phyloP scores from a whole-genome alignment of 148 eudicot species.

The Drosera capensis region DNA sequence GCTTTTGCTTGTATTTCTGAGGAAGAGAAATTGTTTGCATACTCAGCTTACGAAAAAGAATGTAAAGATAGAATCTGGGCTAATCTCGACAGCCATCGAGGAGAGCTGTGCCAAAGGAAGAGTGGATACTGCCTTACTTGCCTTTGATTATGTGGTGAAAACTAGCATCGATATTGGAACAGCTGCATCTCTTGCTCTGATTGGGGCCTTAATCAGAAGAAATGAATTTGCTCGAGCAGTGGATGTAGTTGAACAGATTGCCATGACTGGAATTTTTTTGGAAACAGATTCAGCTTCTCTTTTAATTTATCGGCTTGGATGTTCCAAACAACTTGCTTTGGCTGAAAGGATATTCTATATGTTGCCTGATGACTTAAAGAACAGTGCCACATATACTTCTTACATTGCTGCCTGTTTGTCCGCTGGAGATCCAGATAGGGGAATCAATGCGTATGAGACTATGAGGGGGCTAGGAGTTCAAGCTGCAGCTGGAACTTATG shows the following conservation, averaged over 20 bases:
- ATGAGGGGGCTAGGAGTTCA: constrained; percentile 38
- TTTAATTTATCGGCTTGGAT: constrained; percentile 54
- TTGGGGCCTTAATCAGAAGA: constrained; percentile 42
- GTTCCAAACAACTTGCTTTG: constrained; percentile 25
- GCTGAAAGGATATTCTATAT: constrained; percentile 36
- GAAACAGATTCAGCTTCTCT: constrained; percentile 36
- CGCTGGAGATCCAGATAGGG: constrained; percentile 39
- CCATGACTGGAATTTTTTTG: constrained; percentile 20
- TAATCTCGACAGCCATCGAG: constrained; percentile 39
- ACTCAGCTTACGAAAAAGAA: constrained; percentile 22
- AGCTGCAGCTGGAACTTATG: constrained; percentile 32
- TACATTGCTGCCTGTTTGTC: constrained; percentile 44
- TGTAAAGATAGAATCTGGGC: constrained; percentile 20
- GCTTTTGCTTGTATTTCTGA: constrained; percentile 31
- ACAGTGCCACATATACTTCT: constrained; percentile 38
- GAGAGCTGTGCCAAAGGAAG: constrained; percentile 27
- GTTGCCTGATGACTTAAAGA: constrained; percentile 38
- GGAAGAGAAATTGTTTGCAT: constrained; percentile 26
- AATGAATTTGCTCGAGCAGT: constrained; percentile 33
- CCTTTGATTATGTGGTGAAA: constrained; percentile 35
- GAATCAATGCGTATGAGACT: constrained; percentile 25
- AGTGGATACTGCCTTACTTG: constrained; percentile 32
- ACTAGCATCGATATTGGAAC: constrained; percentile 25
- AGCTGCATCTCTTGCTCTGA: constrained; percentile 41
- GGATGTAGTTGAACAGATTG: constrained; percentile 41